These are phyloP conservation scores for Arctium lappa DNA, from an alignment of 129 eudicot genomes.

Conservation along the genomic window DNA sequence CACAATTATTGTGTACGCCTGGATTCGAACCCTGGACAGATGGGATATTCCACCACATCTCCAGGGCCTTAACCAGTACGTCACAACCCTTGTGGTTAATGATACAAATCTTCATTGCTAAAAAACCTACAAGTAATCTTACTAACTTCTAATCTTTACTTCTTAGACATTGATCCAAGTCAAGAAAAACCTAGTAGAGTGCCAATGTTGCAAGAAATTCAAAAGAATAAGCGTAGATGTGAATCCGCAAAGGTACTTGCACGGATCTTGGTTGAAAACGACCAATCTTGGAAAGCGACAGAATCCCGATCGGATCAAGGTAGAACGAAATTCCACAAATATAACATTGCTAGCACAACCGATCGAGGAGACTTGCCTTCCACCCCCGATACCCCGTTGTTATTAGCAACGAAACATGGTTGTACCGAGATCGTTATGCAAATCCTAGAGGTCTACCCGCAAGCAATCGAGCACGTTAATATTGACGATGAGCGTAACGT, in stretches of 20 bases:
- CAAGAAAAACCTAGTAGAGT: neutral
- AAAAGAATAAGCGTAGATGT: neutral
- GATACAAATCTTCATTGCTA: no score
- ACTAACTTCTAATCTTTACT: neutral
- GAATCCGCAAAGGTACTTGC: slow-evolving; percentile 15
- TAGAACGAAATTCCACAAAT: neutral
- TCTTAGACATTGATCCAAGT: neutral
- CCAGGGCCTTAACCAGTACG: no score
- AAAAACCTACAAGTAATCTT: neutral
- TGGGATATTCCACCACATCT: no score
- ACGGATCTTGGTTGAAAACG: neutral
- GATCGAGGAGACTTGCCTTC: neutral
- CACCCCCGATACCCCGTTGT: slow-evolving; percentile 1
- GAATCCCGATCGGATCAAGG: neutral
- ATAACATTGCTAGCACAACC: neutral
- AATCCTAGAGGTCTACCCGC: slow-evolving; percentile 24
- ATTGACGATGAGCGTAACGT: slow-evolving; percentile 16
- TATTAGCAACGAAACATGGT: slow-evolving; percentile 25
- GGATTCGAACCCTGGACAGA: no score
- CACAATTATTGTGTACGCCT: no score
- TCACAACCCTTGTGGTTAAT: no score
- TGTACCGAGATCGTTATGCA: slow-evolving; percentile 17
- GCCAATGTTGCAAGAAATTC: slow-evolving; percentile 9
- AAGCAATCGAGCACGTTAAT: slow-evolving; percentile 30
- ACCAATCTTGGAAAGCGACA: slow-evolving; percentile 14